Evolutionary conservation across 2,329 filamentous ascomycete species (phyloP), one percentile per base, ranked within the genome.

Genomic region (Arthrobotrys conoides): DNA sequence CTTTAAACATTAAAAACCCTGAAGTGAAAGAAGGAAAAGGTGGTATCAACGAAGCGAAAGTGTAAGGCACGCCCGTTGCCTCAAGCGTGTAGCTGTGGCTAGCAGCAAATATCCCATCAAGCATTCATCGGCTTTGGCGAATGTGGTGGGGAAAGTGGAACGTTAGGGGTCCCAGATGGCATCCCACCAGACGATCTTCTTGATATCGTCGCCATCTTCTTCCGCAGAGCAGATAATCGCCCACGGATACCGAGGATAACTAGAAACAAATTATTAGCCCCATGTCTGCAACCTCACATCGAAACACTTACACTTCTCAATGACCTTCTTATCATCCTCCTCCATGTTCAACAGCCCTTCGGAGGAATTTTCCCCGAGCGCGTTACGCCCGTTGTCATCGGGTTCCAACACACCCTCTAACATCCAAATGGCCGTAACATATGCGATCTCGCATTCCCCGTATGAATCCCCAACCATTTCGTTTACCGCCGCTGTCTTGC

Each of bases 381-480:
- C 77, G 44, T 80, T 79, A 80, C 70, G 79, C 63, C 80, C 82
- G 51, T 81, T 80, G 27, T 82, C 93, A 76, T 97, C 94, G 57
- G 89, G 91, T 82, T 99, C 96, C 72, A 99, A 86, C 2, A 99
- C 93, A 16, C 95, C 96, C 85, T 99, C 95, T 14, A 98, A 88
- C 92, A 99, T 96, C 80, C 93, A 90, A 80, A 98, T 94, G 0
- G 96, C 94, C 0, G 96, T 98, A 68, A 93, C 88, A 83, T 99
- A 99, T 18, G 94, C 94, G 27, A 97, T 90, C 83, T 98, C 94
- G 83, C 95, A 98, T 16, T 94, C 93, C 0, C 87, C 86, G 24
- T 98, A 87, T 84, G 98, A 94, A 80, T 96, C 93, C 72, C 95
- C 94, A 1, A 96, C 93, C 63, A 99, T 92, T 85, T 99, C 96